Percentiles rank a stretch among this genome's conserved stretches.
Conservation (phyloP, 2,329 filamentous ascomycete species). For the Didymosphaeria variabile region DNA sequence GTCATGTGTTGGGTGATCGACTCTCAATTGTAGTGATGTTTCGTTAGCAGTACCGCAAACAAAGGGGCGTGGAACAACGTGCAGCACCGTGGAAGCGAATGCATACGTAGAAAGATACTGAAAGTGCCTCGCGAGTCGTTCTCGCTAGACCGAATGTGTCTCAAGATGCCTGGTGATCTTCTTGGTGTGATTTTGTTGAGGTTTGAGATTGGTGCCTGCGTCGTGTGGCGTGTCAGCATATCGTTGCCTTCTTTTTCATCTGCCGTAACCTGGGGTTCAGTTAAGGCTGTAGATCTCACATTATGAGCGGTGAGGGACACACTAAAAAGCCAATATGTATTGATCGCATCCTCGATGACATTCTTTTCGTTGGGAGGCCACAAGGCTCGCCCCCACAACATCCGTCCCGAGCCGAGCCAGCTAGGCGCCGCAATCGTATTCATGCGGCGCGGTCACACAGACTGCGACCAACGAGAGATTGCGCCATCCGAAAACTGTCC, state of each 20-base stretch:
- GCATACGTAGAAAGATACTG: not conserved
- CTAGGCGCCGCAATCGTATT: slow-evolving; percentile 8
- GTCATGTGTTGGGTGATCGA: not conserved
- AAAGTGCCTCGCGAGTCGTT: not conserved
- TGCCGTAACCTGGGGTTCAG: not conserved
- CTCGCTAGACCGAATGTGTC: not conserved
- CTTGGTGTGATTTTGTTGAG: not conserved
- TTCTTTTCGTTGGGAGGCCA: not conserved
- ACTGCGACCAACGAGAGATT: not conserved
- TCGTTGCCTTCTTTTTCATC: slow-evolving; percentile 8
- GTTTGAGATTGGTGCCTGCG: not conserved
- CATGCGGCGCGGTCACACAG: not conserved
- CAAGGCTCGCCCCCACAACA: slow-evolving; percentile 6
- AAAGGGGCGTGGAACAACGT: not conserved
- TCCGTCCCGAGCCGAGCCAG: not conserved
- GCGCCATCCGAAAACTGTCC: not conserved
- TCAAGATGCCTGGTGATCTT: not conserved
- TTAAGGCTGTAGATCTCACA: not conserved
- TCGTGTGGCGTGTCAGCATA: slow-evolving; percentile 1
- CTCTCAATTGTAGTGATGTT: not conserved
- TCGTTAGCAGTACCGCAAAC: not conserved
- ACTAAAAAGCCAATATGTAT: not conserved
- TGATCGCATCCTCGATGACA: not conserved
- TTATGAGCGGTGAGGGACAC: not conserved
- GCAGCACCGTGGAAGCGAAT: not conserved